Evolutionary conservation across 768 basidiomycete species (phyloP).

Genomic region (Lactarius tabidus): DNA sequence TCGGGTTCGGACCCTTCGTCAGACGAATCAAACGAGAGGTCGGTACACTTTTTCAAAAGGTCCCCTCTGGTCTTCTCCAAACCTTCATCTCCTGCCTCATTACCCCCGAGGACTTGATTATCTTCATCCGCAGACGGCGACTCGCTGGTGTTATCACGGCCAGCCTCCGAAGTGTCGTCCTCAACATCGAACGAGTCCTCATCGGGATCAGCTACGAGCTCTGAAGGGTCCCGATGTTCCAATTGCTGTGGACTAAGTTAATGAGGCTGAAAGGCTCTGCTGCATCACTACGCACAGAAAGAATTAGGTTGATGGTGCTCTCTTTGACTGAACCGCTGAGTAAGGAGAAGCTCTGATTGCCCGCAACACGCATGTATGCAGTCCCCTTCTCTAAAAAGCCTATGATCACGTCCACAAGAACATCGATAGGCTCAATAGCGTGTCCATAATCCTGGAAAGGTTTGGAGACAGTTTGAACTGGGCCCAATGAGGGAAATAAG

Average conservation of each 20-base stretch:
- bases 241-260: constrained; percentile 61
- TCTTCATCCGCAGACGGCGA: constrained; percentile 35
- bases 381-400: constrained; percentile 83
- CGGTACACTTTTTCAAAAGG: constrained; percentile 54
- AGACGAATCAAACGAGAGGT: constrained; percentile 51
- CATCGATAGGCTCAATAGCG: constrained; percentile 64
- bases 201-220: constrained; percentile 41
- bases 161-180: constrained; percentile 33
- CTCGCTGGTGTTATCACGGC: constrained; percentile 34
- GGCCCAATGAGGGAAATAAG: constrained; percentile 43
- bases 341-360: constrained; percentile 74
- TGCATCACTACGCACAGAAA: constrained; percentile 54
- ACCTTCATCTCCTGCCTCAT: constrained; percentile 53
- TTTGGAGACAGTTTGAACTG: constrained; percentile 32
- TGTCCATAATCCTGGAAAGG: constrained; percentile 34
- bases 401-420: constrained; percentile 86
- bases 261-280: not conserved
- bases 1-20: constrained; percentile 61
- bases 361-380: constrained; percentile 72
- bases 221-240: constrained; percentile 61
- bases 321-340: constrained; percentile 62
- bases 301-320: constrained; percentile 74
- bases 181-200: constrained; percentile 30
- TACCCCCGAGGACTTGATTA: constrained; percentile 37
- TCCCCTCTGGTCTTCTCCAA: constrained; percentile 66